Conservation (phyloP, 495 filamentous ascomycete species). For the Evansstolkia leycettana region DNA sequence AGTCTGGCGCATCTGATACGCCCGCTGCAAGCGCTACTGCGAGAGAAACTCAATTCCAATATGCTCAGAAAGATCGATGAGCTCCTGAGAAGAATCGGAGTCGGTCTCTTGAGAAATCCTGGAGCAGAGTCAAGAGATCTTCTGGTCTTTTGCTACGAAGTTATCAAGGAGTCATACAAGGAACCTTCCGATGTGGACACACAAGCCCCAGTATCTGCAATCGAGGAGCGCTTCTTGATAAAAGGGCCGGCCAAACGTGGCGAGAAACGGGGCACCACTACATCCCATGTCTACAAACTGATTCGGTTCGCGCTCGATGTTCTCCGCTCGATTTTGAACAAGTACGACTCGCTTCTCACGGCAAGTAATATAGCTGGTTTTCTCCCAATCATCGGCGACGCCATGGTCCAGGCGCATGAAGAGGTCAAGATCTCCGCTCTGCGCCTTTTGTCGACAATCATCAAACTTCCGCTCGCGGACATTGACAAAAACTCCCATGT, state of each 20-base stretch:
- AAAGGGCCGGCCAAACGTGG: slow-evolving; percentile 60
- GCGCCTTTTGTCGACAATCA: slow-evolving; percentile 69
- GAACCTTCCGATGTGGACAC: slow-evolving; percentile 22
- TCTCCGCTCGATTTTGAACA: slow-evolving; percentile 66
- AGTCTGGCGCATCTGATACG: slow-evolving; percentile 62
- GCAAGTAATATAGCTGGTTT: slow-evolving; percentile 70
- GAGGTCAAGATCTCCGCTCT: slow-evolving; percentile 81
- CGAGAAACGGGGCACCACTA: slow-evolving; percentile 47
- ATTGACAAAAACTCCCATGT: slow-evolving; percentile 58
- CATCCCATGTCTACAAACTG: slow-evolving; percentile 71
- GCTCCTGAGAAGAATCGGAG: slow-evolving; percentile 67
- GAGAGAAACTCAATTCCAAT: slow-evolving; percentile 67
- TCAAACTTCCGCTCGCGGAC: slow-evolving; percentile 65
- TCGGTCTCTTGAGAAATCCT: slow-evolving; percentile 70
- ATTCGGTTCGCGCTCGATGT: slow-evolving; percentile 78
- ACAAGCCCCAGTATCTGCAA: slow-evolving; percentile 38
- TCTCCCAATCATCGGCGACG: slow-evolving; percentile 77
- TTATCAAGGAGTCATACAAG: slow-evolving; percentile 75
- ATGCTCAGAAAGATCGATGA: slow-evolving; percentile 85
- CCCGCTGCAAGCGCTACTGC: slow-evolving; percentile 64
- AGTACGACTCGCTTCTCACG: slow-evolving; percentile 67
- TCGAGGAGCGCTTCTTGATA: slow-evolving; percentile 57
- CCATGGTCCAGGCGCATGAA: slow-evolving; percentile 68
- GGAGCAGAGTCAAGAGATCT: slow-evolving; percentile 63
- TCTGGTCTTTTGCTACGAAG: slow-evolving; percentile 85